Conservation (phyloP, 164 flowering plant genomes). For the Magnolia sinica region DNA sequence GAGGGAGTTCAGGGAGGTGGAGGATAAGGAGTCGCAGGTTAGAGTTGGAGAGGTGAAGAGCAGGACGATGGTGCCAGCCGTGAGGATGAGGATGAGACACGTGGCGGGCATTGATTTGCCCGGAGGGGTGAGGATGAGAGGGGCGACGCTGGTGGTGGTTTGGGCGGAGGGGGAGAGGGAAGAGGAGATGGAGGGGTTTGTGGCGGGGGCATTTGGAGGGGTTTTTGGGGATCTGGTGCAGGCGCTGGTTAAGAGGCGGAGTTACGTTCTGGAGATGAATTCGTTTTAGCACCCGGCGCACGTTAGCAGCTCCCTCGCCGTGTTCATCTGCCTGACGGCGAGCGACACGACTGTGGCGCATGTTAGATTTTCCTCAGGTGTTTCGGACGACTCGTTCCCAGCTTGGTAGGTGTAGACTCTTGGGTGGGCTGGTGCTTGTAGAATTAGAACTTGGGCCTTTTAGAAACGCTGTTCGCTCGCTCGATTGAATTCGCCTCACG, state of each 20-base stretch:
- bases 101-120: conserved; percentile 6
- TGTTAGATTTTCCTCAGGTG: too few relatives aligned
- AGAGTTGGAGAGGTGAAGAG: neutral
- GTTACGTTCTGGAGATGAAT: neutral
- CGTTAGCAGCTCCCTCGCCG: neutral
- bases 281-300: neutral
- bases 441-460: too few relatives aligned
- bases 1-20: conserved; percentile 5
- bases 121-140: neutral
- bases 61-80: conserved; percentile 9
- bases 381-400: too few relatives aligned
- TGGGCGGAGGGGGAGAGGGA: conserved; percentile 1
- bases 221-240: neutral
- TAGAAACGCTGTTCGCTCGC: too few relatives aligned
- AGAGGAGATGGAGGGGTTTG: neutral
- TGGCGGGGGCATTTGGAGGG: neutral
- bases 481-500: too few relatives aligned
- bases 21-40: neutral
- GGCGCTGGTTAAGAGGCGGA: neutral
- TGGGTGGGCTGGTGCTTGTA: too few relatives aligned
- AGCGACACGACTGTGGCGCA: too few relatives aligned
- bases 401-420: too few relatives aligned
- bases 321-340: too few relatives aligned
- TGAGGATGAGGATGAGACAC: conserved; percentile 11
- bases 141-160: conserved; percentile 11